These are phyloP conservation scores for Beauveria brongniartii DNA, from an alignment of 2,329 filamentous ascomycete species.

Conservation along the genomic window DNA sequence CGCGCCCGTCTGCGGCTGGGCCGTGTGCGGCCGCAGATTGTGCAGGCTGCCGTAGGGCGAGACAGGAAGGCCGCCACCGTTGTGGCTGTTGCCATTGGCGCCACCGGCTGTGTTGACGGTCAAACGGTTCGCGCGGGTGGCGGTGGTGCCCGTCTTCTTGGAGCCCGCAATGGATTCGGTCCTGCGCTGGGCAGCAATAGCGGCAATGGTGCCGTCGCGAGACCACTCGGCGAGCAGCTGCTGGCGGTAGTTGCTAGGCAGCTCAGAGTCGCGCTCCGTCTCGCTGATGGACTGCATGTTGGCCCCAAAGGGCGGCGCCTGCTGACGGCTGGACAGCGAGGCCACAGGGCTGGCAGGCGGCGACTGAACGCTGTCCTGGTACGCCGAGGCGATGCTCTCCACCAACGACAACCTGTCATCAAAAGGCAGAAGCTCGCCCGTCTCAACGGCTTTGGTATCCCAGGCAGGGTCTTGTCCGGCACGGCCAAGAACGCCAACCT, in stretches of 20 bases:
- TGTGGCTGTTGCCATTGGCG: slow-evolving; percentile 25
- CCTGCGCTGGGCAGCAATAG: slow-evolving; percentile 60
- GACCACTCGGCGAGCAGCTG: slow-evolving; percentile 76
- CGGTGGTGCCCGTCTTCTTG: slow-evolving; percentile 54
- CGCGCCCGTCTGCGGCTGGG: slow-evolving; percentile 28
- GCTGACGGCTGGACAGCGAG: slow-evolving; percentile 55
- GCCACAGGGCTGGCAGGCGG: slow-evolving; percentile 61
- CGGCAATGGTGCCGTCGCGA: slow-evolving; percentile 61
- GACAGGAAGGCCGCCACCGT: slow-evolving; percentile 25
- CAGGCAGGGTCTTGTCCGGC: slow-evolving; percentile 35
- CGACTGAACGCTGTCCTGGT: slow-evolving; percentile 53
- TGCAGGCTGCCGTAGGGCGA: slow-evolving; percentile 43
- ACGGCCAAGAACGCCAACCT: slow-evolving; percentile 48
- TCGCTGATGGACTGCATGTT: slow-evolving; percentile 32
- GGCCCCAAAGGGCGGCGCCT: slow-evolving; percentile 51
- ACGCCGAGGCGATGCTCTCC: slow-evolving; percentile 64
- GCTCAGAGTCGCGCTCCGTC: slow-evolving; percentile 37
- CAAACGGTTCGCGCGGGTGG: slow-evolving; percentile 44
- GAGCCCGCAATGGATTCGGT: slow-evolving; percentile 72
- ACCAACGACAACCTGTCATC: slow-evolving; percentile 65
- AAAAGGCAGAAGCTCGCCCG: slow-evolving; percentile 63
- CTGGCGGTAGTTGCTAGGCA: slow-evolving; percentile 62
- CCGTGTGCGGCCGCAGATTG: slow-evolving; percentile 42
- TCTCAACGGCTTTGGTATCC: slow-evolving; percentile 47
- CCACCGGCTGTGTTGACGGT: slow-evolving; percentile 42